Conservation (phyloP, 805 yeast species). For the Wickerhamomyces chaumierensis region DNA sequence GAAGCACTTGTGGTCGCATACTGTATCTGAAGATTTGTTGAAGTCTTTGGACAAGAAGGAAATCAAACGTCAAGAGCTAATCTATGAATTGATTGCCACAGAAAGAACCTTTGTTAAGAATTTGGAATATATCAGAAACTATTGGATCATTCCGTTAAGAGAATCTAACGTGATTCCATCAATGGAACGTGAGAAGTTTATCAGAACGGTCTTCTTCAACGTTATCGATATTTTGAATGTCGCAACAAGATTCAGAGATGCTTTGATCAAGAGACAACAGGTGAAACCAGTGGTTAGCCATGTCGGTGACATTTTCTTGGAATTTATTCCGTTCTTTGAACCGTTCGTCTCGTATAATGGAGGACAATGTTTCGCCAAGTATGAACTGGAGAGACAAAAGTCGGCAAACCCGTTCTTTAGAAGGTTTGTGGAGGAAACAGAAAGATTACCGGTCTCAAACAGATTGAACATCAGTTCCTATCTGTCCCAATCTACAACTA, state of each 20-base stretch:
- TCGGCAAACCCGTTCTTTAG: slow-evolving; percentile 84
- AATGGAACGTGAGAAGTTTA: slow-evolving; percentile 80
- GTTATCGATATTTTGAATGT: slow-evolving; percentile 78
- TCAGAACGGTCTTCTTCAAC: slow-evolving; percentile 84
- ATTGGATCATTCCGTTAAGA: slow-evolving; percentile 84
- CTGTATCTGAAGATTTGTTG: slow-evolving; percentile 72
- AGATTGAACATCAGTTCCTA: slow-evolving; percentile 89
- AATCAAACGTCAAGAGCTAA: slow-evolving; percentile 87
- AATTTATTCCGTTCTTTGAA: slow-evolving; percentile 76
- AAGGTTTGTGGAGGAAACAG: slow-evolving; percentile 86
- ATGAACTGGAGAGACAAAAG: slow-evolving; percentile 89
- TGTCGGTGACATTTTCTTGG: slow-evolving; percentile 80
- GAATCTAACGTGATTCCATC: slow-evolving; percentile 83
- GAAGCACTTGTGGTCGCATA: slow-evolving; percentile 86
- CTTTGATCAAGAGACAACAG: slow-evolving; percentile 78
- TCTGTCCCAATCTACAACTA: slow-evolving; percentile 87
- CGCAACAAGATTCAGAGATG: slow-evolving; percentile 79
- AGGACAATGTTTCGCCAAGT: slow-evolving; percentile 88
- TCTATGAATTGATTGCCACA: slow-evolving; percentile 86
- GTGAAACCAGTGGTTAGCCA: slow-evolving; percentile 74
- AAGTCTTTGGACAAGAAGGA: slow-evolving; percentile 75
- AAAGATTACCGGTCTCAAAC: slow-evolving; percentile 72
- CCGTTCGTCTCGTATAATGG: slow-evolving; percentile 93
- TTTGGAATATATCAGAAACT: slow-evolving; percentile 83
- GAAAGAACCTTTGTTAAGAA: slow-evolving; percentile 95